A percentile compares a stretch with the other conserved stretches of the same genome.
phyloP scores from a whole-genome alignment of 2,329 filamentous ascomycete species.

The Epichloe baconii region DNA sequence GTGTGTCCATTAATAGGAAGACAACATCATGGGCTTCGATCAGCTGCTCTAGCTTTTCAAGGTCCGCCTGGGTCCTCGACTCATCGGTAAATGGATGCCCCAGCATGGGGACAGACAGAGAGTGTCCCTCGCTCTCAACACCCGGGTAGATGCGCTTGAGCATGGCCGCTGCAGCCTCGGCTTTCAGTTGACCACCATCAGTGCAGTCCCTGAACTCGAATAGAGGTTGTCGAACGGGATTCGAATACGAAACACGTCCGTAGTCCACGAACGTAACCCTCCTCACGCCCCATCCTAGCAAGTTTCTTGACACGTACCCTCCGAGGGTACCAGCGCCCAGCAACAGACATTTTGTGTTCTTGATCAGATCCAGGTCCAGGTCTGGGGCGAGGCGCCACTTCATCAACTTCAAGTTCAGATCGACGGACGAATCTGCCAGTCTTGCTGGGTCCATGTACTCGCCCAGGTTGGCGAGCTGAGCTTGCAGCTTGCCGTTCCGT shows the following conservation, averaged over 20 bases:
- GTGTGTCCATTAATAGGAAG: constrained; percentile 93
- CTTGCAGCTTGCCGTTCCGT: constrained; percentile 60
- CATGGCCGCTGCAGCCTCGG: constrained; percentile 64
- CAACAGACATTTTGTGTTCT: constrained; percentile 77
- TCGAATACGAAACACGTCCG: constrained; percentile 85
- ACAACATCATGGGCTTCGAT: constrained; percentile 81
- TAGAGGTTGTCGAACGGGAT: constrained; percentile 86
- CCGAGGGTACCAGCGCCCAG: constrained; percentile 88
- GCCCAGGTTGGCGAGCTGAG: constrained; percentile 67
- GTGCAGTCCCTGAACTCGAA: constrained; percentile 85
- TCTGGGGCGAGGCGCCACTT: constrained; percentile 94
- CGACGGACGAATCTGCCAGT: constrained; percentile 85
- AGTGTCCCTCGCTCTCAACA: constrained; percentile 67
- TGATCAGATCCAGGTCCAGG: constrained; percentile 77
- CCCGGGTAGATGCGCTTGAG: constrained; percentile 82
- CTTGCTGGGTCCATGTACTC: constrained; percentile 87
- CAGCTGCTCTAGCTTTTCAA: constrained; percentile 58
- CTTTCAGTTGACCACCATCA: constrained; percentile 74
- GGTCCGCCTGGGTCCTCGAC: constrained; percentile 56
- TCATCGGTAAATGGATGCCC: constrained; percentile 77
- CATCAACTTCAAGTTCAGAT: constrained; percentile 94
- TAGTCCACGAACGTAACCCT: constrained; percentile 97
- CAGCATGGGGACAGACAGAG: constrained; percentile 85
- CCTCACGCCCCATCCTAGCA: constrained; percentile 90
- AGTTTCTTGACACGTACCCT: constrained; percentile 80